A percentile compares a stretch with the other conserved stretches of the same genome.
Evolutionary conservation across 2,329 filamentous ascomycete genomes (phyloP).

Genomic region (Colletotrichum abscissum): DNA sequence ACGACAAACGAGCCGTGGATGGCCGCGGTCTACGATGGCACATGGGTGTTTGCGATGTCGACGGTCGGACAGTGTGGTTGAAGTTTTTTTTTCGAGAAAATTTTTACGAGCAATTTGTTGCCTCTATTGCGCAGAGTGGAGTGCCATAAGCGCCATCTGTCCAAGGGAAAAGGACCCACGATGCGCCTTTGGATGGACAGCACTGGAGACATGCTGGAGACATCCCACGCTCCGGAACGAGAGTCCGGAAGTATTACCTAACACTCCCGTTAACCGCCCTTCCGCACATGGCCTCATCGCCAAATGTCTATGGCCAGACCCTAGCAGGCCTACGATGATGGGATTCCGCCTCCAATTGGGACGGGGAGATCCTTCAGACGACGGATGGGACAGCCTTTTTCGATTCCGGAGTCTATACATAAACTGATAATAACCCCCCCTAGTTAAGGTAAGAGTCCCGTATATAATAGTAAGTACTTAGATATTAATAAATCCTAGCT

Average conservation of each 20-base stretch:
- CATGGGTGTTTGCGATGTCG: neutral
- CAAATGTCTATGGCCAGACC: neutral
- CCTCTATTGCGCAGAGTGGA: slow-evolving; percentile 3
- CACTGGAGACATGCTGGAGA: neutral
- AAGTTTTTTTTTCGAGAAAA: neutral
- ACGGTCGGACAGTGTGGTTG: neutral
- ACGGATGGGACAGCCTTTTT: neutral
- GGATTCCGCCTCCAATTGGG: slow-evolving; percentile 7
- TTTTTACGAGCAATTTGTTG: slow-evolving; percentile 4
- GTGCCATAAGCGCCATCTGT: slow-evolving; percentile 1
- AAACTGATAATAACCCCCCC: no score
- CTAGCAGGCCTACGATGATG: neutral
- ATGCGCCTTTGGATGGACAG: neutral
- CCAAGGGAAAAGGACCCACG: slow-evolving; percentile 3
- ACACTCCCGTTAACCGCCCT: slow-evolving; percentile 17
- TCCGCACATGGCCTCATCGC: slow-evolving; percentile 12
- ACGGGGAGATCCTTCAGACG: slow-evolving; percentile 9
- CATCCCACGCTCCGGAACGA: slow-evolving; percentile 22
- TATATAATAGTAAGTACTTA: no score
- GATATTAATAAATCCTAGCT: no score
- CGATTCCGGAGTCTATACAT: no score
- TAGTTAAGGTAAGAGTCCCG: no score
- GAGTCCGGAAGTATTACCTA: slow-evolving; percentile 22
- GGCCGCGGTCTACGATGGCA: slow-evolving; percentile 4
- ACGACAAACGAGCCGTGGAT: slow-evolving; percentile 33